These are phyloP conservation scores for Phalaenopsis hybrid DNA, from an alignment of 116 monocot genomes.

Conservation along the genomic window DNA sequence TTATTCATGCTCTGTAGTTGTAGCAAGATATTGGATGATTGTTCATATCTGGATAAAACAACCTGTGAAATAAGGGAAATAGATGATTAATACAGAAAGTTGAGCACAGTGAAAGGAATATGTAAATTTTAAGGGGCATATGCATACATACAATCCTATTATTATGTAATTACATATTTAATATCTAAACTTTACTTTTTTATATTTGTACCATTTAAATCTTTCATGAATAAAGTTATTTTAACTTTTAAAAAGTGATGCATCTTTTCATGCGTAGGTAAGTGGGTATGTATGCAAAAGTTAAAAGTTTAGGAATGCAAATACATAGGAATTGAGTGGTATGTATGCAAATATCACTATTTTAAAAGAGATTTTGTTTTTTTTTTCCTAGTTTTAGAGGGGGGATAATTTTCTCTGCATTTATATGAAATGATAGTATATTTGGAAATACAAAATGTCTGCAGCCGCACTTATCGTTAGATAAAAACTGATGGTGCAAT, in stretches of 20 bases:
- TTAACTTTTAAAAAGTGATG: too few species aligned
- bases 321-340: too few species aligned
- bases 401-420: background rate
- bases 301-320: too few species aligned
- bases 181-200: too few species aligned
- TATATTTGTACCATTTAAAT: too few species aligned
- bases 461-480: background rate
- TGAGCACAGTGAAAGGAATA: background rate
- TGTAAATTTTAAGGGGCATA: background rate
- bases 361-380: background rate
- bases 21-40: slow-evolving; percentile 23
- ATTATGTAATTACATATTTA: too few species aligned
- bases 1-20: slow-evolving; percentile 11
- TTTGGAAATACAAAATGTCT: background rate
- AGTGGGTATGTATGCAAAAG: too few species aligned
- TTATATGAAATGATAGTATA: background rate
- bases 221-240: background rate
- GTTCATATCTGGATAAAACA: slow-evolving; percentile 29
- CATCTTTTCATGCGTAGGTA: too few species aligned
- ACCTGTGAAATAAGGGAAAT: slow-evolving; percentile 22
- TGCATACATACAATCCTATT: too few species aligned
- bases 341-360: background rate
- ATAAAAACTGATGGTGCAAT: too few species aligned
- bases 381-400: background rate
- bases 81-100: too few species aligned